phyloP scores from a whole-genome alignment of 495 filamentous ascomycete species.

The Cladorrhinum samala region DNA sequence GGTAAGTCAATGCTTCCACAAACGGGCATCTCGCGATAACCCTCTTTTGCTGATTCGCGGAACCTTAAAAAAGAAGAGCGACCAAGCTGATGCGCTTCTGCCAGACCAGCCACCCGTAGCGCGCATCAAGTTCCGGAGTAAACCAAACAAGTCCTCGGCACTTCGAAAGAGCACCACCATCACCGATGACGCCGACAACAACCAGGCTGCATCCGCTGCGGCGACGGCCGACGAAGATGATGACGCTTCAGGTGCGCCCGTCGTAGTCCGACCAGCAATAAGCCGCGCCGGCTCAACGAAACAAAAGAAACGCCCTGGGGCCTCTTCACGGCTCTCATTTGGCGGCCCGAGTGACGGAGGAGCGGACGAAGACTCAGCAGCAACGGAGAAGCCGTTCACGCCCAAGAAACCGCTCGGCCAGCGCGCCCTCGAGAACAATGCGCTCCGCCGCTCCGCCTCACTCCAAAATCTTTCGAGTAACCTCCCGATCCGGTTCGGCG shows the following conservation, averaged over 20 bases:
- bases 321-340: slow-evolving; percentile 70
- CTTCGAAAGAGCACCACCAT: slow-evolving; percentile 46
- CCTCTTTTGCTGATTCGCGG: slow-evolving; percentile 28
- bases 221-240: slow-evolving; percentile 31
- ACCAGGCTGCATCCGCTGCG: slow-evolving; percentile 14
- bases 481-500: slow-evolving; percentile 51
- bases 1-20: slow-evolving; percentile 21
- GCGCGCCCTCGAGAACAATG: slow-evolving; percentile 65
- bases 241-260: slow-evolving; percentile 30
- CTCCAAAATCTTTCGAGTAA: slow-evolving; percentile 28
- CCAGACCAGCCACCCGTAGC: slow-evolving; percentile 27
- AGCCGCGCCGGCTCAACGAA: slow-evolving; percentile 35
- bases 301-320: slow-evolving; percentile 57
- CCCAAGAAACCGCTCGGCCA: slow-evolving; percentile 69
- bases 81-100: slow-evolving; percentile 32
- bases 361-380: slow-evolving; percentile 18
- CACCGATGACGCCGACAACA: slow-evolving; percentile 30
- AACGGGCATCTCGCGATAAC: background rate
- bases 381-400: slow-evolving; percentile 27
- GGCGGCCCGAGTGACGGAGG: slow-evolving; percentile 53
- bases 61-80: slow-evolving; percentile 28
- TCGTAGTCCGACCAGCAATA: slow-evolving; percentile 32
- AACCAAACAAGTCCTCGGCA: slow-evolving; percentile 44
- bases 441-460: slow-evolving; percentile 41
- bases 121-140: slow-evolving; percentile 39